A percentile compares a stretch with the other conserved stretches of the same genome.
These are phyloP conservation scores for Aspergillus aculeatinus DNA, from an alignment of 2,329 filamentous ascomycete species.

Conservation along the genomic window DNA sequence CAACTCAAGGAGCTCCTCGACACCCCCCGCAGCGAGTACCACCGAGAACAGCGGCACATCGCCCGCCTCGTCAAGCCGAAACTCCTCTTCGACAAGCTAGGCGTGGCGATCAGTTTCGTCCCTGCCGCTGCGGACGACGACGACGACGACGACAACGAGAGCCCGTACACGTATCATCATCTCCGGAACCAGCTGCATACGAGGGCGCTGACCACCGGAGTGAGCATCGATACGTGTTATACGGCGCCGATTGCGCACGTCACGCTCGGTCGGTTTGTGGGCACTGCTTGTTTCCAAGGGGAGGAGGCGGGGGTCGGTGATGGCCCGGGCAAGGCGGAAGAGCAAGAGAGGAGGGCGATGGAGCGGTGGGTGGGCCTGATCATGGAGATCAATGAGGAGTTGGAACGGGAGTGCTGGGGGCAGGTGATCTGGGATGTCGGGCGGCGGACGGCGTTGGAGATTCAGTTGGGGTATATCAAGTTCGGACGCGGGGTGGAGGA, in stretches of 20 bases:
- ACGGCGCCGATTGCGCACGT: conserved; percentile 7
- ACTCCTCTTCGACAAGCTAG: not conserved
- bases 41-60: not conserved
- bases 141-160: too few species aligned
- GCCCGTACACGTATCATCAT: conserved; percentile 2
- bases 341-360: not conserved
- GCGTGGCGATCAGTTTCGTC: conserved; percentile 3
- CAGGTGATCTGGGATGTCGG: not conserved
- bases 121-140: not conserved
- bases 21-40: not conserved
- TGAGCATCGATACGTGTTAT: conserved; percentile 7
- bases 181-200: conserved; percentile 5
- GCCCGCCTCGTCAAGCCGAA: conserved; percentile 4
- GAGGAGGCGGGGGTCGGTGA: not conserved
- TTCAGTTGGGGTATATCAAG: conserved; percentile 7
- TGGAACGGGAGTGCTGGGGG: not conserved
- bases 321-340: not conserved
- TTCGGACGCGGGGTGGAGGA: conserved; percentile 1
- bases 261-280: conserved; percentile 5
- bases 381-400: not conserved
- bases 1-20: not conserved
- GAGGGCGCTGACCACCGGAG: not conserved
- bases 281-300: not conserved
- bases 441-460: not conserved
- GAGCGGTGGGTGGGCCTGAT: conserved; percentile 1